Evolutionary conservation across 345 rosid genomes (phyloP).

Genomic region (Eucalyptus brandiana): DNA sequence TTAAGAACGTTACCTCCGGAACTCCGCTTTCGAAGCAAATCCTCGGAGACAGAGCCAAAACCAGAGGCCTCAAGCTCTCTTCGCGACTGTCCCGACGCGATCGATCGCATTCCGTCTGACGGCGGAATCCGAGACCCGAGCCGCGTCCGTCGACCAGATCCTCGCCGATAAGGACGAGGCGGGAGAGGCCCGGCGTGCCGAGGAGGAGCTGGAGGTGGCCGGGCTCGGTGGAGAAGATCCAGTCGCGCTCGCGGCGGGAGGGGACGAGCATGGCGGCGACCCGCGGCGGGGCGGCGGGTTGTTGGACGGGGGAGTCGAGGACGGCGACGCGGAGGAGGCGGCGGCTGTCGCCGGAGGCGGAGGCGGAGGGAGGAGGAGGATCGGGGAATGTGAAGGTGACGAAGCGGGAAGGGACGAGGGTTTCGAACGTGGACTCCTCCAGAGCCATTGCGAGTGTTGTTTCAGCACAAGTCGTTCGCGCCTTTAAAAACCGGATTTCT

Average conservation of each 20-base stretch:
- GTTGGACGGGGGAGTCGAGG: constrained; percentile 58
- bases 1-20: constrained; percentile 31
- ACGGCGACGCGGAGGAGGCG: constrained; percentile 59
- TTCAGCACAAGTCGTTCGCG: background rate
- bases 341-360: background rate
- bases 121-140: constrained; percentile 3
- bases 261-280: constrained; percentile 76
- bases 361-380: background rate
- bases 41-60: constrained; percentile 41
- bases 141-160: constrained; percentile 1
- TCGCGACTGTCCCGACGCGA: constrained; percentile 2
- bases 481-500: background rate
- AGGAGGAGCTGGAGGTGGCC: constrained; percentile 85
- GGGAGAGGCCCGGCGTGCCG: constrained; percentile 35
- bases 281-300: constrained; percentile 1
- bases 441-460: constrained; percentile 22
- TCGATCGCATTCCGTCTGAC: background rate
- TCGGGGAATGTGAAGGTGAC: constrained; percentile 50
- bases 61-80: constrained; percentile 28
- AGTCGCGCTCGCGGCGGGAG: constrained; percentile 53
- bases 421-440: constrained; percentile 36
- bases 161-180: constrained; percentile 50
- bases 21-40: background rate
- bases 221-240: constrained; percentile 80
- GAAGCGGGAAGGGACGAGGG: constrained; percentile 53